These are phyloP conservation scores for Metschnikowia bowlesiae DNA, from an alignment of 805 yeast genomes.

Conservation along the genomic window DNA sequence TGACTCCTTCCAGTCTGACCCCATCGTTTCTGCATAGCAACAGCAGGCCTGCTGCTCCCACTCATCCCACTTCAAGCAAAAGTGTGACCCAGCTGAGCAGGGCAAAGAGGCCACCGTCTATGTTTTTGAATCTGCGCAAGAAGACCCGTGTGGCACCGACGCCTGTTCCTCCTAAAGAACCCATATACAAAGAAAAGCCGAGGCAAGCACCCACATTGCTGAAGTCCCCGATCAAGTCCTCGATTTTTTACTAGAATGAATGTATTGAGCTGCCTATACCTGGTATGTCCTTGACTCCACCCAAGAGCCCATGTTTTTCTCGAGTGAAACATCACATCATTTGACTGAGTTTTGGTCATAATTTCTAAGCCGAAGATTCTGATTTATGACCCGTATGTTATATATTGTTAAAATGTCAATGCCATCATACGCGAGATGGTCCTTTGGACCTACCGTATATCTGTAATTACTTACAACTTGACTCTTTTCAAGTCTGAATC, in stretches of 20 bases:
- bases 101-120: slow-evolving; percentile 11
- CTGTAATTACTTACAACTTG: neutral
- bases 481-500: neutral
- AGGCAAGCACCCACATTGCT: neutral
- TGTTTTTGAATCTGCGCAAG: slow-evolving; percentile 11
- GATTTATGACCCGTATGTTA: no score
- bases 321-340: no score
- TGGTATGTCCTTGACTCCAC: no score
- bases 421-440: no score
- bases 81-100: neutral
- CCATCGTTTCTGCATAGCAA: neutral
- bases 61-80: neutral
- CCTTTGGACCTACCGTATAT: neutral
- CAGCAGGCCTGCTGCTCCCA: slow-evolving; percentile 4
- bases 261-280: no score
- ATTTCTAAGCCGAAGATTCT: neutral
- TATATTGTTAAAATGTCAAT: no score
- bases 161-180: slow-evolving; percentile 2
- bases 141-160: slow-evolving; percentile 7
- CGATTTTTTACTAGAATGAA: slow-evolving; percentile 21
- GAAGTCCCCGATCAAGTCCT: slow-evolving; percentile 23
- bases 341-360: no score
- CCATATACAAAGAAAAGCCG: neutral
- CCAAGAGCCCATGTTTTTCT: no score
- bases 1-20: no score